Evolutionary conservation across 495 filamentous ascomycete genomes (phyloP), one percentile per base, ranked within the genome.

Genomic region (Baudoinia panamericana): DNA sequence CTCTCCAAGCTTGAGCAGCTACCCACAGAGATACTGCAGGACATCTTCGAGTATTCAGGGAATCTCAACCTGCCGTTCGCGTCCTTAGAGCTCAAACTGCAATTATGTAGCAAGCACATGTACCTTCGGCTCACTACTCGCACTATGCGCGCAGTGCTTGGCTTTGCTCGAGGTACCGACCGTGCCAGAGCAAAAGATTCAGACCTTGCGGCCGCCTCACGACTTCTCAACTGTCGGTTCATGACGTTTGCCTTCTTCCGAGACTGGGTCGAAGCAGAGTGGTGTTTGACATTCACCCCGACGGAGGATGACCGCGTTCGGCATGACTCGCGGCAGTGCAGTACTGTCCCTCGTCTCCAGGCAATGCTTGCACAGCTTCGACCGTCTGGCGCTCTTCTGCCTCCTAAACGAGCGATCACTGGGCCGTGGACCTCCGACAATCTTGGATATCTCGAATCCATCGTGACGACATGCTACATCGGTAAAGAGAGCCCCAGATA

Each of bases 11-110:
- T 52, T 11, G 48, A 52, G 17, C 13, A 46, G 27, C 43, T 52
- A 12, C 48, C 48, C 3, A 46, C 39, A 6, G 48, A 52, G 26
- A 45, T 52, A 3, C n/a, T 52, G 9, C 48, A 52, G 19, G 33
- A 26, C 12, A 52, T 52, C 27, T 52, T 47, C 25, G 20, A 38
- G 2, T 35, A 31, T 15, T 39, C 36, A 6, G 28, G 3, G 10
- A 52, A 52, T 21, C 24, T 43, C 25, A 28, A 52, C 11, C 33
- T 52, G 4, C 34, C 43, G 2, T 24, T 38, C n/a, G 43, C 38
- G 2, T 52, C 48, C 9, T 13, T 36, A 3, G 5, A 12, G 5
- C 23, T 52, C 3, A 5, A 17, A 21, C 3, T 12, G 11, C 30
- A 52, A 18, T 44, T 52, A 4, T 3, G 6, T 5, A 47, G 48